phyloP scores from a whole-genome alignment of 352 stramenopile genomes.

The Elongisporangium senticosum region DNA sequence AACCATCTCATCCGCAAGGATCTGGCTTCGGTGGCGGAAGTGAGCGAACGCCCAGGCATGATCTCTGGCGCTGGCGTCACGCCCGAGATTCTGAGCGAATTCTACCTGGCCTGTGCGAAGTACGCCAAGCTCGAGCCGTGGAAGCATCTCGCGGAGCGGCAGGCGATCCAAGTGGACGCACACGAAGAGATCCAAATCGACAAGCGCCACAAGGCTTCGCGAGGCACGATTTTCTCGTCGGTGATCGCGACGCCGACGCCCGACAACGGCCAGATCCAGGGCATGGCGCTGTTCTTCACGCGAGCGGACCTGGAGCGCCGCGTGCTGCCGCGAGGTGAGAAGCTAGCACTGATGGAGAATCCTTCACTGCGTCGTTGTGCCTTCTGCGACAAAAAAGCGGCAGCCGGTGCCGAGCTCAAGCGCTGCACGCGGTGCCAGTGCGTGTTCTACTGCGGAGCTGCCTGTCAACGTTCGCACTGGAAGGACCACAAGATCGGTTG shows the following conservation, averaged over 20 bases:
- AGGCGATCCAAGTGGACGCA: conserved; percentile 76
- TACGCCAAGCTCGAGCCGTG: conserved; percentile 69
- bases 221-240: conserved; percentile 66
- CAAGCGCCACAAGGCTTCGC: conserved; percentile 44
- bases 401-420: conserved; percentile 50
- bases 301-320: conserved; percentile 68
- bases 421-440: conserved; percentile 82
- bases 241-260: conserved; percentile 57
- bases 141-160: conserved; percentile 58
- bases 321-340: conserved; percentile 57
- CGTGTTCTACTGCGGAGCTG: conserved; percentile 74
- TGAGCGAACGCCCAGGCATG: conserved; percentile 65
- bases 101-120: conserved; percentile 58
- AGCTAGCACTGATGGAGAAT: conserved; percentile 70
- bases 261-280: conserved; percentile 54
- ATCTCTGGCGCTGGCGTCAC: conserved; percentile 52
- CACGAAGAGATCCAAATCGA: conserved; percentile 60
- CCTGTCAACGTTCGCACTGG: conserved; percentile 74
- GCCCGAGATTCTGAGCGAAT: conserved; percentile 42
- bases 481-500: conserved; percentile 83
- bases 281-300: conserved; percentile 77
- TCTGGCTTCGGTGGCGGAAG: conserved; percentile 64
- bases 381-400: conserved; percentile 74
- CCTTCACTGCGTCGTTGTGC: conserved; percentile 62
- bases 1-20: conserved; percentile 81